Evolutionary conservation across 805 yeast species (phyloP), one percentile per base, ranked within the genome.

Genomic region (Starmerella kuoi): DNA sequence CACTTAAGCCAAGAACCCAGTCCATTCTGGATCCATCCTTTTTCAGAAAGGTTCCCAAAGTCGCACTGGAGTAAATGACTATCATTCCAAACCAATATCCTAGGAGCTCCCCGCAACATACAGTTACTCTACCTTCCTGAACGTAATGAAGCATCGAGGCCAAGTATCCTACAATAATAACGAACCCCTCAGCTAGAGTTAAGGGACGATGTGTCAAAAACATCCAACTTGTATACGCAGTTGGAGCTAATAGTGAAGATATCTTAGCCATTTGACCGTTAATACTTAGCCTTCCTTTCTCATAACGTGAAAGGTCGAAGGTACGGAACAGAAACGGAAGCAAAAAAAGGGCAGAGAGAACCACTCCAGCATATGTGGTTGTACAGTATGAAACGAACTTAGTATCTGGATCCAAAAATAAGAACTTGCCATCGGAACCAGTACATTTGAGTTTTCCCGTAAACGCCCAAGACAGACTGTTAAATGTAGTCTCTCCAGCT

Each of bases 41-140:
- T 15, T 38, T n/a, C 23, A 54, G 40, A 6, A 14, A 17, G 6
- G 45, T 47, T 31, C 53, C 50, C 2, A 52, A 17, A 2, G 55
- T 50, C 5, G 36, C 31, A 9, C 49, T 26, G 9, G 31, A 11
- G n/a, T 49, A 42, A 14, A 48, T 41, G 9, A 42, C 36, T 5
- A 41, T 26, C 39, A 46, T 34, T 5, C 41, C 44, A 12, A 40
- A 27, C 56, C 57, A 54, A 46, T 52, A 54, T 11, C 53, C 37
- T 8, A 53, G 47, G 8, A 52, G 26, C 28, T 52, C 55, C 8
- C 51, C 30, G 17, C 45, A 31, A 37, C 49, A 43, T 1, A 54
- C 55, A 9, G 34, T 31, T 1, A 53, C 55, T 5, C 56, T 47
- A 31, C 58, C 58, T 31, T 54, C 58, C 41, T 54, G 54, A n/a